Conservation (phyloP, 805 yeast species). For the Ogataea polymorpha region DNA sequence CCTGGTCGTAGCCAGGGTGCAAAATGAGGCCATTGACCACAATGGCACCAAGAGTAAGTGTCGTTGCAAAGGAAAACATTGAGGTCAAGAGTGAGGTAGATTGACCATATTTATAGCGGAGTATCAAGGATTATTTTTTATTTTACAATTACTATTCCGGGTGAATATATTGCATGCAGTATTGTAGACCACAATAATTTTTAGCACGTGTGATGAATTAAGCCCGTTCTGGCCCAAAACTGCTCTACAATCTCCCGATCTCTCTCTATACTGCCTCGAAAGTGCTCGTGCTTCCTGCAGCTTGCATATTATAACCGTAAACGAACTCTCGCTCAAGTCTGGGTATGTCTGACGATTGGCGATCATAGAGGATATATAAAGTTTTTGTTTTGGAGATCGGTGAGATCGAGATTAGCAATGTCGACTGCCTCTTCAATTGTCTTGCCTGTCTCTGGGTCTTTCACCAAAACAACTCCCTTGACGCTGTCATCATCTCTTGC, state of each 20-base stretch:
- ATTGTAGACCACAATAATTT: no score
- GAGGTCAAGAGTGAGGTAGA: background rate
- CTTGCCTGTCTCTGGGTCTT: constrained; percentile 22
- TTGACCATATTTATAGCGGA: background rate
- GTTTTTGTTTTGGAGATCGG: constrained; percentile 49
- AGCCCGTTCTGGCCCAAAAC: no score
- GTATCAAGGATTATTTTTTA: background rate
- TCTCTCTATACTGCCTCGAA: no score
- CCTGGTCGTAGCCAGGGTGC: background rate
- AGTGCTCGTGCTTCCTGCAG: no score
- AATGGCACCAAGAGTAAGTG: background rate
- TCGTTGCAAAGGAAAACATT: background rate
- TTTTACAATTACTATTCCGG: background rate
- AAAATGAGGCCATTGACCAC: background rate
- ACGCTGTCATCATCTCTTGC: background rate
- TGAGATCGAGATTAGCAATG: constrained; percentile 47
- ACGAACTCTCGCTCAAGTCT: no score
- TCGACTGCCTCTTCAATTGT: constrained; percentile 33
- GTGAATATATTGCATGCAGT: background rate
- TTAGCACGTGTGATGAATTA: background rate
- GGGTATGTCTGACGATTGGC: no score
- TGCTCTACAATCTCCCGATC: no score
- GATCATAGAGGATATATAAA: constrained; percentile 49
- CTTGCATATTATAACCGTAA: no score
- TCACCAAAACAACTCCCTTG: background rate